A percentile compares a stretch with the other conserved stretches of the same genome.
phyloP scores from a whole-genome alignment of 2,329 filamentous ascomycete genomes.

The Aspergillus flavus region DNA sequence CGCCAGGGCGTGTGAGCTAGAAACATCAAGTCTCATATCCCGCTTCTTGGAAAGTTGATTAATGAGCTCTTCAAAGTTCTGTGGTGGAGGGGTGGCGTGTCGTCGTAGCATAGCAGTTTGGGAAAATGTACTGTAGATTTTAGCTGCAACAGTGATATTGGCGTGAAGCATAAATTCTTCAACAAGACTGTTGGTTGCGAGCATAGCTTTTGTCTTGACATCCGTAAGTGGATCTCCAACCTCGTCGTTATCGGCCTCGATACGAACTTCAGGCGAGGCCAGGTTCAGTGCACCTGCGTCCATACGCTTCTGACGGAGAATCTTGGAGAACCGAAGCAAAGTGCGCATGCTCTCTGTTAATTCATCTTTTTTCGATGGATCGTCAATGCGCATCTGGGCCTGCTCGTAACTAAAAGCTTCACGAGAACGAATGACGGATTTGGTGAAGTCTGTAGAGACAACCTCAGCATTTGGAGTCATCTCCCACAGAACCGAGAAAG shows the following conservation, averaged over 20 bases:
- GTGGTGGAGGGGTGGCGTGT: constrained; percentile 88
- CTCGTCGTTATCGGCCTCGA: constrained; percentile 93
- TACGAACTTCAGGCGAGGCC: constrained; percentile 95
- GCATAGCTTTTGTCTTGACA: constrained; percentile 89
- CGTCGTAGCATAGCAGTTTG: constrained; percentile 93
- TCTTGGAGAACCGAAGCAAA: constrained; percentile 85
- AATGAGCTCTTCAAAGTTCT: constrained; percentile 92
- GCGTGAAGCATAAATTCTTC: constrained; percentile 99
- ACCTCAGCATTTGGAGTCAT: constrained; percentile 83
- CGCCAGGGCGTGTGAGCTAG: constrained; percentile 89
- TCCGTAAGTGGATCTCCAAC: constrained; percentile 89
- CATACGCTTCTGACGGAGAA: constrained; percentile 92
- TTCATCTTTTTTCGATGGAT: constrained; percentile 82
- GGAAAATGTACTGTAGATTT: constrained; percentile 88
- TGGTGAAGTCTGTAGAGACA: constrained; percentile 84
- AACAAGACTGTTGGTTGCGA: constrained; percentile 95
- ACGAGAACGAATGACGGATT: constrained; percentile 94
- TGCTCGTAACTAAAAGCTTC: constrained; percentile 98
- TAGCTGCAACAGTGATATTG: constrained; percentile 89
- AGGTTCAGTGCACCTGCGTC: constrained; percentile 93
- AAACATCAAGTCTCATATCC: constrained; percentile 75
- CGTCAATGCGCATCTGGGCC: constrained; percentile 91
- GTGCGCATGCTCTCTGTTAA: constrained; percentile 87
- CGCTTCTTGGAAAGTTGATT: constrained; percentile 90
- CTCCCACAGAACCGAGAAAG: constrained; percentile 88